Evolutionary conservation across 768 basidiomycete species (phyloP).

Genomic region (Sistotremastrum suecicum): DNA sequence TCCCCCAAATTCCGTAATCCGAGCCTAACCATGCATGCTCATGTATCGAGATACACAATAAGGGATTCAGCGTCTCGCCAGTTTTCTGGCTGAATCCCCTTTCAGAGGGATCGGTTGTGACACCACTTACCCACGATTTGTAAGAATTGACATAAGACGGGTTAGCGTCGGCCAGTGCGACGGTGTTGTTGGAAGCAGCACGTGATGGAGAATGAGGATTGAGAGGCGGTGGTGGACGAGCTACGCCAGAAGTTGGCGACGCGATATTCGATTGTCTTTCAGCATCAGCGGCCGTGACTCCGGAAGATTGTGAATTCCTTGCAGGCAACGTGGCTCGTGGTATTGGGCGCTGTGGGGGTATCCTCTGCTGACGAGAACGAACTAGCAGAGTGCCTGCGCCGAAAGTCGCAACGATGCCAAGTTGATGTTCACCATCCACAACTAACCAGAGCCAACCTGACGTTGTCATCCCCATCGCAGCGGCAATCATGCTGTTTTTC

Average conservation of each 20-base stretch:
- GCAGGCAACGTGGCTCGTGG: conserved; percentile 15
- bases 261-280: conserved; percentile 14
- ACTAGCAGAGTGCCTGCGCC: conserved; percentile 82
- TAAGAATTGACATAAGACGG: not conserved
- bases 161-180: not conserved
- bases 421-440: conserved; percentile 37
- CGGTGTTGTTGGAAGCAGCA: not conserved
- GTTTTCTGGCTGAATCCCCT: conserved; percentile 15
- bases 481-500: conserved; percentile 63
- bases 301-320: conserved; percentile 8
- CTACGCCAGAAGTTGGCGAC: conserved; percentile 30
- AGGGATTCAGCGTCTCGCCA: conserved; percentile 52
- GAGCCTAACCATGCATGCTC: conserved; percentile 81
- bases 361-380: conserved; percentile 27
- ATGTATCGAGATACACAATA: conserved; percentile 67
- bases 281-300: conserved; percentile 7
- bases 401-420: conserved; percentile 74
- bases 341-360: conserved; percentile 3
- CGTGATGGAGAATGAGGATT: conserved; percentile 18
- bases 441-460: conserved; percentile 86
- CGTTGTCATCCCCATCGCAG: conserved; percentile 63
- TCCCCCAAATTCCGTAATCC: conserved; percentile 83
- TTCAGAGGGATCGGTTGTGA: conserved; percentile 9
- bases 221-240: conserved; percentile 15
- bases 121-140: not conserved